Evolutionary conservation across 495 filamentous ascomycete genomes (phyloP), one percentile per base, ranked within the genome.

Genomic region (Aspergillus bertholletiae): DNA sequence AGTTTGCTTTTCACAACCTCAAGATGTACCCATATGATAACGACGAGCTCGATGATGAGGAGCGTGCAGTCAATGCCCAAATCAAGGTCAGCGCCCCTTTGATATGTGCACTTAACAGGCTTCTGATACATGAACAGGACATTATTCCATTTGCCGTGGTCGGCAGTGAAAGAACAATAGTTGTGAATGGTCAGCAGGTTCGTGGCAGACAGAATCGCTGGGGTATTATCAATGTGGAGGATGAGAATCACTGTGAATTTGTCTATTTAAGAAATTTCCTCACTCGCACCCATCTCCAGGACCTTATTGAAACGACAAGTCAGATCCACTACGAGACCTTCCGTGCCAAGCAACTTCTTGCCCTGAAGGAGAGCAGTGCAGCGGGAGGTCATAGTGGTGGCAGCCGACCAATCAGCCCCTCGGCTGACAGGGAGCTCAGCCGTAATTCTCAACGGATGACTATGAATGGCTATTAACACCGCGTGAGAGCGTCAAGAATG

Each of bases 11-110:
- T 86, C 94, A 99, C 84, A 97, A 96, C 80, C 82, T 97, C 70
- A 91, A 96, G 79, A 99, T 99, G 94, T 99, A 96, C 80, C 94
- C 94, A 46, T 99, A 99, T 72, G 93, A 97, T 76, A 97, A 96
- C 69, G 94, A 97, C 60, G 94, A 99, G 82, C 84, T 97, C 54
- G 94, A 98, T 63, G 88, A 92, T 68, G 94, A 98, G 80, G 94
- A 98, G 80, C 86, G 91, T 55, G 88, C 86, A 23, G 78, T 95
- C 74, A 97, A 98, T 74, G 85, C 81, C 48, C 89, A 94, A 69
- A 97, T 98, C 77, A 97, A 96, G 88, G 90, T 92, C 76, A 44
- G 80, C 67, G 7, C 26, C 13, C 2, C 34, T 37, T 2, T 37
- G 34, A 2, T 15, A 37, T 37, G 9, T 15, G 13, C 6, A 37